Evolutionary conservation across 345 rosid species (phyloP), one percentile per base, ranked within the genome.

Genomic region (Lepidium aucheri): DNA sequence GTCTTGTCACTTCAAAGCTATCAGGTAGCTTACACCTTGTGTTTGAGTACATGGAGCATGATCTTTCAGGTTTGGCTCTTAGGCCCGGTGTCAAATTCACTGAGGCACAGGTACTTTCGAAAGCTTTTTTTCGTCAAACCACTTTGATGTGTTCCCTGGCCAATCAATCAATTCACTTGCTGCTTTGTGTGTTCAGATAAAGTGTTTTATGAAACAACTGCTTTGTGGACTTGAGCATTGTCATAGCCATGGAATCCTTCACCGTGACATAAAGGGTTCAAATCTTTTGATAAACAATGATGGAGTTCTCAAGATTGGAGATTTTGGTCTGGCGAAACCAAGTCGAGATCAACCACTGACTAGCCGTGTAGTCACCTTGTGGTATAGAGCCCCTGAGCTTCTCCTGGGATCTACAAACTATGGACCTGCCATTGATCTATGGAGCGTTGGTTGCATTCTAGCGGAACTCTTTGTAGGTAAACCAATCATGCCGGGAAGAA

Each of bases 321-420:
- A 94, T 73, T 91, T 91, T 22, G 95, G 99, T 46, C 77, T 94
- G 6, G 93, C 96, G 4, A 89, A 83, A 5, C 84, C 87, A 16
- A 76, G 72, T 60, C 81, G 79, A 53, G 76, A 60, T 28, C 95
- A 82, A 51, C 85, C 87, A 0, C 60, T 88, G 32, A 94, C 96
- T 47, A 94, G 96, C 65, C 93, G 96, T 50, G 99, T 94, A 1
- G 99, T 85, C 54, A 91, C 99, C n/a, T 82, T 91, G 42, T 89
- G 99, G 99, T 91, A 94, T 34, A 83, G 96, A 63, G 91, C 99
- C 24, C 93, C 97, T 5, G 97, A 94, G 93, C 93, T 91, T 70
- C 67, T 94, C 78, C 91, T 94, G 3, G 99, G 97, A 30, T 94
- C 93, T 65, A 87, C 95, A 24, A 58, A 79, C 2, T 94, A 94